Evolutionary conservation across 495 filamentous ascomycete genomes (phyloP).

Genomic region (Parathielavia appendiculata): DNA sequence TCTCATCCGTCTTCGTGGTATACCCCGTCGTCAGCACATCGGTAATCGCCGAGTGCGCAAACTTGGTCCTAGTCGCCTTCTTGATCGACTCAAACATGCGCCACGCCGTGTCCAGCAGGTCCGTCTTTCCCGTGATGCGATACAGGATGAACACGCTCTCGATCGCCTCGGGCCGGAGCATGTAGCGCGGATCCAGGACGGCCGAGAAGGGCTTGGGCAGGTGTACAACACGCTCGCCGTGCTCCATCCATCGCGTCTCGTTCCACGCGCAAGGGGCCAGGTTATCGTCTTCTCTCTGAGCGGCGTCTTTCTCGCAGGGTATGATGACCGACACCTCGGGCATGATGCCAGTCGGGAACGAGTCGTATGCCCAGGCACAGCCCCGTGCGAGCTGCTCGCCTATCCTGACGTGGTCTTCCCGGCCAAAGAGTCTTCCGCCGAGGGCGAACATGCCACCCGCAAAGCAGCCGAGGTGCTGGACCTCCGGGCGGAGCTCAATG

Average conservation of each 20-base stretch:
- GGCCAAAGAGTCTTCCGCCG: slow-evolving; percentile 68
- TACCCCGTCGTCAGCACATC: slow-evolving; percentile 37
- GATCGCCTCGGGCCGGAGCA: slow-evolving; percentile 60
- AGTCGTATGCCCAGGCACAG: slow-evolving; percentile 86
- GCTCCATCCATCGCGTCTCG: slow-evolving; percentile 26
- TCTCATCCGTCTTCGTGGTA: slow-evolving; percentile 34
- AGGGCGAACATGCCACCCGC: slow-evolving; percentile 88
- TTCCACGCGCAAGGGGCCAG: slow-evolving; percentile 24
- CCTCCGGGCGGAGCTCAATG: slow-evolving; percentile 33
- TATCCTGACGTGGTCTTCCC: slow-evolving; percentile 65
- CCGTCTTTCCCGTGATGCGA: slow-evolving; percentile 63
- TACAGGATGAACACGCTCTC: slow-evolving; percentile 73
- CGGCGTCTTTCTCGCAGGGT: slow-evolving; percentile 28
- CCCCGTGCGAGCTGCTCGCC: slow-evolving; percentile 80
- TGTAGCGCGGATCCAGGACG: slow-evolving; percentile 35
- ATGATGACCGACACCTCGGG: slow-evolving; percentile 65
- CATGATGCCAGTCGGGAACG: slow-evolving; percentile 79
- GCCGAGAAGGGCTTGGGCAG: slow-evolving; percentile 55
- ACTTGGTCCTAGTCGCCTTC: slow-evolving; percentile 53
- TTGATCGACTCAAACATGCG: slow-evolving; percentile 66
- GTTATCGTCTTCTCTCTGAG: not conserved
- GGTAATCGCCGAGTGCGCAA: slow-evolving; percentile 53
- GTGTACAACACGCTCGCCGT: slow-evolving; percentile 30
- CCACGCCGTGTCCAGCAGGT: slow-evolving; percentile 67
- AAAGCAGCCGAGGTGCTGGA: slow-evolving; percentile 63